Evolutionary conservation across 176 grass and related monocot species (phyloP), one percentile per base, ranked within the genome.

Genomic region (Carex kokanica): DNA sequence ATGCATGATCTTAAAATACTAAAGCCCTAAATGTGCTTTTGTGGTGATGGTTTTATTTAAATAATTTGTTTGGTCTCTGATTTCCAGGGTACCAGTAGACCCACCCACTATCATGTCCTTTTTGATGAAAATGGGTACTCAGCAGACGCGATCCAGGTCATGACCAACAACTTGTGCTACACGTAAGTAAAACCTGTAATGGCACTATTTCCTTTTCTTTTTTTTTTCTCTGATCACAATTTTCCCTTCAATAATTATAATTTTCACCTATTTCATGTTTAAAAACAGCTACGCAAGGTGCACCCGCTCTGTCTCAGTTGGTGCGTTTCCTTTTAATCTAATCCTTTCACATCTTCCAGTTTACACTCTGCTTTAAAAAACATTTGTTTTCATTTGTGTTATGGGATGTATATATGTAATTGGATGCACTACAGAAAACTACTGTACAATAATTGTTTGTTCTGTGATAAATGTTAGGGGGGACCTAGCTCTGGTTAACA

Each of bases 111-210:
- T 31, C 92, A 95, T 74, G 91, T 98, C 69, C 90, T 95, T 29
- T 84, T 86, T 1, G 92, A 98, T 0, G 91, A 98, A 80, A 98
- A 98, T 67, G 14, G 64, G 32, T 98, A 94, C 68, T 64, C 40
- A 62, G 95, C 95, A 53, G 89, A 98, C 36, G 83, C 64, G 8
- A 36, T 95, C 66, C 95, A 98, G 40, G 91, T 82, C 5, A 64
- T 98, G 45, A 95, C 95, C 2, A 93, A 98, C 17, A 98, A 88
- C 27, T 84, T 98, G 23, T 95, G 95, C 40, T 94, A 98, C 49
- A 98, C 91, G 89, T 85, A 81, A 81, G 83, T 24, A 64, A 82
- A 79, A 89, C 60, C 10, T 51, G 41, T 11, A 25, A 8, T 3
- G 1, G 64, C 0, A 17, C 18, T 51, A 10, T 59, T 55, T 56